These are phyloP conservation scores for Mycena alexandri DNA, from an alignment of 768 basidiomycete genomes.

Conservation along the genomic window DNA sequence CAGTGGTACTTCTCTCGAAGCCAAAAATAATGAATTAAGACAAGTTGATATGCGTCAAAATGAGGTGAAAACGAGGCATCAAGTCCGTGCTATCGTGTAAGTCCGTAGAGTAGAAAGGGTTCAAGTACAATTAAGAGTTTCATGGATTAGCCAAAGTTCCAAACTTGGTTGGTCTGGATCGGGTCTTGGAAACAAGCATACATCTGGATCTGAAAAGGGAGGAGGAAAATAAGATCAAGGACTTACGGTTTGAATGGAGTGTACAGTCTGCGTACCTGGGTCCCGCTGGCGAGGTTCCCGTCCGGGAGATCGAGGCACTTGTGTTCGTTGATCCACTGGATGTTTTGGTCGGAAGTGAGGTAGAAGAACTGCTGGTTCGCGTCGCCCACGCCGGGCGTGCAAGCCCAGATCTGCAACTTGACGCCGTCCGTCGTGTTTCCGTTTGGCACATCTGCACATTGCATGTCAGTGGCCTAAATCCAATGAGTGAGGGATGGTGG, in stretches of 20 bases:
- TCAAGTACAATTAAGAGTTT: no score
- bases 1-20: no score
- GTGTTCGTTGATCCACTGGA: conserved; percentile 32
- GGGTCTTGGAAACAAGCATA: conserved; percentile 4
- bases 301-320: conserved; percentile 26
- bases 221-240: background rate
- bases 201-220: conserved; percentile 6
- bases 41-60: no score
- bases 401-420: conserved; percentile 44
- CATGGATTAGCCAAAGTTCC: conserved; percentile 20
- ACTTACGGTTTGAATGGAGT: background rate
- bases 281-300: conserved; percentile 17
- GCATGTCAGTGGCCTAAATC: background rate
- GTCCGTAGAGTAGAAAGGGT: no score
- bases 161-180: conserved; percentile 4
- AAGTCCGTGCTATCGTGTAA: no score
- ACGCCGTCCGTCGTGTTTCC: conserved; percentile 39
- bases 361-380: conserved; percentile 34
- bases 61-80: no score
- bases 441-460: conserved; percentile 36
- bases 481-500: background rate
- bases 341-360: conserved; percentile 21
- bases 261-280: conserved; percentile 5
- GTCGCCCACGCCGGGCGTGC: conserved; percentile 33
- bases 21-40: no score